A percentile compares a stretch with the other conserved stretches of the same genome.
Evolutionary conservation across 2,329 filamentous ascomycete species (phyloP).

Genomic region (Rhynchosporium agropyri): DNA sequence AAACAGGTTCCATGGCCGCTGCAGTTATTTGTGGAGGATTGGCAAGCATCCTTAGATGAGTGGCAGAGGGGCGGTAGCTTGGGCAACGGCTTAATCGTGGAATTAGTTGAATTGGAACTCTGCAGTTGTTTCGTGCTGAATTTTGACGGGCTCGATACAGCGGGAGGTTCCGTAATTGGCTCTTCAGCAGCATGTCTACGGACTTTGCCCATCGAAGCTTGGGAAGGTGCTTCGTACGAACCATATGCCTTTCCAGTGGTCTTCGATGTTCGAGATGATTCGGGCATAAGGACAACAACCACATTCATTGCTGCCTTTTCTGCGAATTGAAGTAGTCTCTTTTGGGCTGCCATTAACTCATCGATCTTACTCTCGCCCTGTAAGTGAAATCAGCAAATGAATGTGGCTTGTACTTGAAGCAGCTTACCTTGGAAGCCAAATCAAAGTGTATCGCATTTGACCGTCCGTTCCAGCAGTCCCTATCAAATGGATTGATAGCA

Average conservation of each 20-base stretch:
- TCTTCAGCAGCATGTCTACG: conserved; percentile 38
- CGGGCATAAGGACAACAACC: conserved; percentile 39
- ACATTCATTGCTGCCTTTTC: conserved; percentile 38
- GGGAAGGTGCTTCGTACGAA: conserved; percentile 35
- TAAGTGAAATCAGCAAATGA: conserved; percentile 13
- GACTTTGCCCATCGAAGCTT: conserved; percentile 25
- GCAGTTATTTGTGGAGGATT: conserved; percentile 73
- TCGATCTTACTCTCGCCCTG: conserved; percentile 26
- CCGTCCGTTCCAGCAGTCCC: conserved; percentile 44
- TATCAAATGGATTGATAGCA: conserved; percentile 39
- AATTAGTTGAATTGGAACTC: conserved; percentile 28
- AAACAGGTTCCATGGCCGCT: conserved; percentile 79
- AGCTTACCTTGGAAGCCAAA: conserved; percentile 36
- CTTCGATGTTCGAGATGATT: conserved; percentile 31
- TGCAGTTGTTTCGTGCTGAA: conserved; percentile 25
- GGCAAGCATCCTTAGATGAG: conserved; percentile 67
- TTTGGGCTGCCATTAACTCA: conserved; percentile 31
- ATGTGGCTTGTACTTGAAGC: neutral
- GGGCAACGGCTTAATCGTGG: conserved; percentile 29
- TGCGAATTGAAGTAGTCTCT: conserved; percentile 36
- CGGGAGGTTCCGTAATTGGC: conserved; percentile 34
- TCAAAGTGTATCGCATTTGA: conserved; percentile 37
- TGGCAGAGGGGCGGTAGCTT: conserved; percentile 71
- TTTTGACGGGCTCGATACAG: conserved; percentile 18
- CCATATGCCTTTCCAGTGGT: conserved; percentile 36